These are phyloP conservation scores for Trametes polyzona DNA, from an alignment of 1,284 basidiomycete genomes.

Conservation along the genomic window DNA sequence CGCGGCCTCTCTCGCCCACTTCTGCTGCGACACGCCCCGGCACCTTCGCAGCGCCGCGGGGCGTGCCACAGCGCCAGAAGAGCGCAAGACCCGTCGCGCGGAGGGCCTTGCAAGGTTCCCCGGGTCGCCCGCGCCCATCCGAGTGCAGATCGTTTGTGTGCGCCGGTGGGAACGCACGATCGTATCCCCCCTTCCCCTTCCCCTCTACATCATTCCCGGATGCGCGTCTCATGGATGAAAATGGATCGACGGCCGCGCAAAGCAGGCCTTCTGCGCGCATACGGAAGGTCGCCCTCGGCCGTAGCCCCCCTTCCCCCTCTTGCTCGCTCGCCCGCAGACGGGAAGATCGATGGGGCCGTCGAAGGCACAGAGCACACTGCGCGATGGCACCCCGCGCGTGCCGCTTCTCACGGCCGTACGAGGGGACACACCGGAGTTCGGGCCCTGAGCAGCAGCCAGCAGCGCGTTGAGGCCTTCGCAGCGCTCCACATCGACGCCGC, in stretches of 20 bases:
- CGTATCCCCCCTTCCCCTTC: too few species aligned
- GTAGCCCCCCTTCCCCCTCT: neutral
- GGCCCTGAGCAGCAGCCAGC: slow-evolving; percentile 1
- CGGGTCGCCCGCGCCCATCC: slow-evolving; percentile 1
- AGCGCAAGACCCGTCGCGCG: neutral
- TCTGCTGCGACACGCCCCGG: neutral
- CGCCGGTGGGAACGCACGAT: neutral
- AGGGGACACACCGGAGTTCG: slow-evolving; percentile 5
- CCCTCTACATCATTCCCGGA: neutral
- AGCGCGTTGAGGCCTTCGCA: neutral
- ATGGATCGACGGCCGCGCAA: slow-evolving; percentile 16
- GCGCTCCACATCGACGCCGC: neutral
- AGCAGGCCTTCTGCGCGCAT: slow-evolving; percentile 7
- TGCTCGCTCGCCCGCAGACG: neutral
- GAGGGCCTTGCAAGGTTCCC: slow-evolving; percentile 1
- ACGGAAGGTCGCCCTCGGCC: slow-evolving; percentile 3
- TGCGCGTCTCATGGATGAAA: slow-evolving; percentile 1
- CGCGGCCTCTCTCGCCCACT: neutral
- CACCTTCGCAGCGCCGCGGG: neutral
- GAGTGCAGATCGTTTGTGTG: slow-evolving; percentile 10
- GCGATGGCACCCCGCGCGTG: neutral
- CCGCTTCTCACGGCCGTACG: slow-evolving; percentile 5
- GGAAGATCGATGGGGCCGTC: slow-evolving; percentile 11
- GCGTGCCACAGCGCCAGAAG: neutral
- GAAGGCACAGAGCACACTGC: neutral